Evolutionary conservation across 805 yeast genomes (phyloP).

Genomic region (Metschnikowia chrysomelidarum): DNA sequence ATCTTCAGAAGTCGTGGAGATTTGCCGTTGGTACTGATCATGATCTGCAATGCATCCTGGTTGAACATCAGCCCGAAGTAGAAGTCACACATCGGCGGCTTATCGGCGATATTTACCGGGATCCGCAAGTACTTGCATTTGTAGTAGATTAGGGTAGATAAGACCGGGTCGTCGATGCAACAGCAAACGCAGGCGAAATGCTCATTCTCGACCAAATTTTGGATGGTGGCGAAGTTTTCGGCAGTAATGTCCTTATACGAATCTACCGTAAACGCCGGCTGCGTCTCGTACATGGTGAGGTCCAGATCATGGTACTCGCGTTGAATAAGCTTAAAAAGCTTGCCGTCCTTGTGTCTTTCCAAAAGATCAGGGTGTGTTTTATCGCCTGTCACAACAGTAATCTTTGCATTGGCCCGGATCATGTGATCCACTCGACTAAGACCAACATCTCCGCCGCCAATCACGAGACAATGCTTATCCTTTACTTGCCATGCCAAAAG

Average conservation of each 20-base stretch:
- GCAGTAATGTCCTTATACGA: conserved; percentile 11
- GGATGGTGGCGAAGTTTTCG: conserved; percentile 29
- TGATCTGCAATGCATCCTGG: conserved; percentile 69
- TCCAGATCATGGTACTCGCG: conserved; percentile 49
- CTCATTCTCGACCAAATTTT: conserved; percentile 32
- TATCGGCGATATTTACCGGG: conserved; percentile 79
- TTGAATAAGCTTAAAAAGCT: conserved; percentile 39
- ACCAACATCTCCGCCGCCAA: conserved; percentile 82
- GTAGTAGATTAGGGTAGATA: conserved; percentile 57
- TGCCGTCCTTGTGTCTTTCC: conserved; percentile 32
- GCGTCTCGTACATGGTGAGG: conserved; percentile 47
- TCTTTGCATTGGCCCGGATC: conserved; percentile 64
- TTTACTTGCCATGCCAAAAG: conserved; percentile 74
- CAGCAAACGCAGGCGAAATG: conserved; percentile 66
- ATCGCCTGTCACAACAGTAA: conserved; percentile 58
- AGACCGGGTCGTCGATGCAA: conserved; percentile 68
- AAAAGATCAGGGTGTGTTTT: conserved; percentile 29
- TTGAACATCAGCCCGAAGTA: conserved; percentile 79
- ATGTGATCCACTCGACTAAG: conserved; percentile 65
- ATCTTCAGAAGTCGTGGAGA: conserved; percentile 70
- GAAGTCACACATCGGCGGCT: conserved; percentile 80
- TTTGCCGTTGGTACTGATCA: conserved; percentile 82
- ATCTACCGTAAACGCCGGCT: conserved; percentile 11
- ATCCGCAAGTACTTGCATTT: conserved; percentile 44
- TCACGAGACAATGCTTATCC: conserved; percentile 62